Conservation (phyloP, 1,284 basidiomycete species). For the Athelia psychrophila region DNA sequence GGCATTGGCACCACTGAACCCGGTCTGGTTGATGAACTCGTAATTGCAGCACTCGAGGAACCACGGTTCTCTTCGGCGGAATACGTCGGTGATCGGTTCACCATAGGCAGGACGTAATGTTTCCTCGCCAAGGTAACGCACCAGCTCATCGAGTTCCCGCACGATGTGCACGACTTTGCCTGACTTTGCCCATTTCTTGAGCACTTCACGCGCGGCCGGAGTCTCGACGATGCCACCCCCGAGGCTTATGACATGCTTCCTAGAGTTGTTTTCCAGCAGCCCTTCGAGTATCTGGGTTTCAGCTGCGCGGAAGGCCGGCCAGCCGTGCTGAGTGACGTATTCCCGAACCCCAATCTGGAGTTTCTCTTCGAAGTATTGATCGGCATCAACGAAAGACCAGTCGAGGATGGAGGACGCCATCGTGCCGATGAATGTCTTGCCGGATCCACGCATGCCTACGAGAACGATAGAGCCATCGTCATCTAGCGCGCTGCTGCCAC, state of each 20-base stretch:
- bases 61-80: constrained; percentile 82
- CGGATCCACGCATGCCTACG: constrained; percentile 96
- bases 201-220: constrained; percentile 64
- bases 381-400: constrained; percentile 88
- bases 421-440: constrained; percentile 89
- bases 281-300: constrained; percentile 60
- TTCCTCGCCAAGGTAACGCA: constrained; percentile 78
- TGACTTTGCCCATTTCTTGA: constrained; percentile 65
- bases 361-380: constrained; percentile 73
- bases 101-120: constrained; percentile 83
- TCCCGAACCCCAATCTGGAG: constrained; percentile 65
- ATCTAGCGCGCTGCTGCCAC: constrained; percentile 27
- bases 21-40: constrained; percentile 82
- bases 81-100: constrained; percentile 84
- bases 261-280: constrained; percentile 54
- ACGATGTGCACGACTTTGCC: constrained; percentile 75
- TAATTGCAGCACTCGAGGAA: constrained; percentile 84
- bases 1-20: constrained; percentile 24
- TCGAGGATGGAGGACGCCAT: constrained; percentile 74
- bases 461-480: constrained; percentile 74
- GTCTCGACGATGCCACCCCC: constrained; percentile 96
- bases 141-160: constrained; percentile 69
- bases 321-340: constrained; percentile 78
- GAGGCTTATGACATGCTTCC: constrained; percentile 82
- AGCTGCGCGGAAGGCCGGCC: constrained; percentile 72